These are phyloP conservation scores for Acanthamoeba triangularis DNA, from an alignment of 208 protist species.

Conservation along the genomic window DNA sequence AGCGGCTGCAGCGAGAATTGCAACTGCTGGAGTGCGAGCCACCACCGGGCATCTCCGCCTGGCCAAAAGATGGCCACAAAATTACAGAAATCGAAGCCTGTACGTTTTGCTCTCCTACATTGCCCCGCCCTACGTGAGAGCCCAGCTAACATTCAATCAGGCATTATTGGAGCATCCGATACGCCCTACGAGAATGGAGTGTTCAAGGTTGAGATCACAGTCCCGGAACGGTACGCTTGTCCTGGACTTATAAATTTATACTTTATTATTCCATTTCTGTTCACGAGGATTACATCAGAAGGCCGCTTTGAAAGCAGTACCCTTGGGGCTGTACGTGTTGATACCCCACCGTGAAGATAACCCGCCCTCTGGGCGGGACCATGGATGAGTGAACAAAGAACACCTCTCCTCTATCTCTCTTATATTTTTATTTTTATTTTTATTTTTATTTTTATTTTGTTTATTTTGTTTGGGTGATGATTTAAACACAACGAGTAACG, in stretches of 20 bases:
- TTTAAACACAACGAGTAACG: background rate
- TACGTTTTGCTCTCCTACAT: background rate
- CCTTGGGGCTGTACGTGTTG: slow-evolving; percentile 29
- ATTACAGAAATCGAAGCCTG: slow-evolving; percentile 52
- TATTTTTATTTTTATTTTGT: background rate
- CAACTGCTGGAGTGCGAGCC: slow-evolving; percentile 64
- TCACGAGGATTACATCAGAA: slow-evolving; percentile 57
- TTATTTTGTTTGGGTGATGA: too few relatives aligned
- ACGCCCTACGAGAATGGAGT: slow-evolving; percentile 67
- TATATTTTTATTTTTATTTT: background rate
- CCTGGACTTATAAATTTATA: background rate
- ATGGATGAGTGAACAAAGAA: background rate
- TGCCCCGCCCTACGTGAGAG: too few relatives aligned
- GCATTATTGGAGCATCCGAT: slow-evolving; percentile 14
- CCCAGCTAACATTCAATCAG: background rate
- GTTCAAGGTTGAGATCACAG: slow-evolving; percentile 26
- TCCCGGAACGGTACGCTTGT: slow-evolving; percentile 7
- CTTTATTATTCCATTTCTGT: background rate
- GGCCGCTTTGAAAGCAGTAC: slow-evolving; percentile 31
- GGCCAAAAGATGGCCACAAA: slow-evolving; percentile 65
- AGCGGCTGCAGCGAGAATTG: slow-evolving; percentile 42
- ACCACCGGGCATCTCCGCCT: slow-evolving; percentile 65
- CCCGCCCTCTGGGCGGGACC: background rate
- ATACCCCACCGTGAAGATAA: slow-evolving; percentile 58
- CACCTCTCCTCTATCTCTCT: background rate